These are phyloP conservation scores for Fusarium sambucinum DNA, from an alignment of 2,329 filamentous ascomycete genomes.

Conservation along the genomic window DNA sequence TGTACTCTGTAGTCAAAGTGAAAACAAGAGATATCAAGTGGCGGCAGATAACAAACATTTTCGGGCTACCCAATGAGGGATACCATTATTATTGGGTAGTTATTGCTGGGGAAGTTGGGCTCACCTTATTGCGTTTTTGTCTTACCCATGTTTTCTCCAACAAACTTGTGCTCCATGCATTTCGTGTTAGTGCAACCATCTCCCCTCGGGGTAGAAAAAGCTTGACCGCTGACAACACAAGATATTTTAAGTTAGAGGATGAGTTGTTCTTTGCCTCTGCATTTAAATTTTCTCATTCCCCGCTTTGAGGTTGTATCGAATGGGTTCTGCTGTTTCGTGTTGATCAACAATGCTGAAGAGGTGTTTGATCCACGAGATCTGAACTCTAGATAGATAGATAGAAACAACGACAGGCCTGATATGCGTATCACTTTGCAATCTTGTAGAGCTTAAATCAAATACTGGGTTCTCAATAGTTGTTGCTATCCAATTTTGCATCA, in stretches of 20 bases:
- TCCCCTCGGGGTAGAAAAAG: conserved; percentile 8
- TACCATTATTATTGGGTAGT: neutral
- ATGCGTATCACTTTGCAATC: neutral
- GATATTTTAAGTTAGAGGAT: neutral
- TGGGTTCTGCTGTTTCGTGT: neutral
- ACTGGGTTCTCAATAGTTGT: neutral
- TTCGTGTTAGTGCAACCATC: conserved; percentile 1
- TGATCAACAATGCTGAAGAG: neutral
- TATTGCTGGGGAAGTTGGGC: conserved; percentile 16
- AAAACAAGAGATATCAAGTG: conserved; percentile 11
- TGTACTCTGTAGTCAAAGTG: neutral
- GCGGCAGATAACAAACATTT: neutral
- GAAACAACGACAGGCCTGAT: neutral
- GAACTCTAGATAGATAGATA: neutral
- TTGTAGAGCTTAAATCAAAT: neutral
- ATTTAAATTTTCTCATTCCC: neutral
- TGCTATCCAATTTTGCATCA: too few relatives aligned
- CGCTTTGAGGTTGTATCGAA: neutral
- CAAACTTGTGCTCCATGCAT: conserved; percentile 19
- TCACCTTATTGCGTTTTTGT: conserved; percentile 7
- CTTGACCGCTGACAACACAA: neutral
- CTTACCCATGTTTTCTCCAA: conserved; percentile 29
- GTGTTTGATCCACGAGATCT: neutral
- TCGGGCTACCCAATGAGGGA: conserved; percentile 25
- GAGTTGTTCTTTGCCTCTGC: neutral